Conservation (phyloP, 768 basidiomycete genomes). For the Termitomyces sp. region DNA sequence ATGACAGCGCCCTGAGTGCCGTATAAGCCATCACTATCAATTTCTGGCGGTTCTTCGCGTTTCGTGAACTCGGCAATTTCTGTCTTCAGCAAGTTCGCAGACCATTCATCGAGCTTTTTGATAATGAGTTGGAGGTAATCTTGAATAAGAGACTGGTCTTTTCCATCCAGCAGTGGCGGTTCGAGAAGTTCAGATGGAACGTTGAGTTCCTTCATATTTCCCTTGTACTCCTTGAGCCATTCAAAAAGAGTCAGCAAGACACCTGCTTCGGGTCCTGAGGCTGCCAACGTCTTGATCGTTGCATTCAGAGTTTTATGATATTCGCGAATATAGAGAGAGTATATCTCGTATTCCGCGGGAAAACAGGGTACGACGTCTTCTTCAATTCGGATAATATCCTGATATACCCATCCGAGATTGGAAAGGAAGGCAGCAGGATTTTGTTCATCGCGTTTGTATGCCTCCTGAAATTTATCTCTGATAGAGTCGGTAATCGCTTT, state of each 20-base stretch:
- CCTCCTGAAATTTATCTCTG: slow-evolving; percentile 60
- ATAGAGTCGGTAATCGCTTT: slow-evolving; percentile 79
- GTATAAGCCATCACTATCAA: slow-evolving; percentile 85
- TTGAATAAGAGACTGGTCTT: slow-evolving; percentile 90
- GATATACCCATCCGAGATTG: slow-evolving; percentile 84
- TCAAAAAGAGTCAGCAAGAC: slow-evolving; percentile 80
- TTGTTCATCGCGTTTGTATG: slow-evolving; percentile 55
- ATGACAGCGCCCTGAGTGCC: slow-evolving; percentile 91
- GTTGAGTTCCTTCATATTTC: slow-evolving; percentile 91
- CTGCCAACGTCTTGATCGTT: slow-evolving; percentile 64
- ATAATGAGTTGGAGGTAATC: slow-evolving; percentile 93
- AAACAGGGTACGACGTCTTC: slow-evolving; percentile 87
- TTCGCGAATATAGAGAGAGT: slow-evolving; percentile 74
- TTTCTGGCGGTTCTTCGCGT: slow-evolving; percentile 81
- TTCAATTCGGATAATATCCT: slow-evolving; percentile 92
- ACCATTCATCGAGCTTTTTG: slow-evolving; percentile 96
- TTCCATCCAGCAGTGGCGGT: slow-evolving; percentile 91
- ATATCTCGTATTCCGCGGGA: slow-evolving; percentile 88
- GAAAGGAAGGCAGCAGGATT: slow-evolving; percentile 74
- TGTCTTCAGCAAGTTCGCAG: slow-evolving; percentile 86
- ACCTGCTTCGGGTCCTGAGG: slow-evolving; percentile 81
- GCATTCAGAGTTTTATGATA: slow-evolving; percentile 85
- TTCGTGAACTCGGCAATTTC: slow-evolving; percentile 82
- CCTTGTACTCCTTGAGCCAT: slow-evolving; percentile 95
- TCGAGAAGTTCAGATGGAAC: slow-evolving; percentile 77